Evolutionary conservation across 2,329 filamentous ascomycete genomes (phyloP).

Genomic region (Teratosphaeria nubilosa): DNA sequence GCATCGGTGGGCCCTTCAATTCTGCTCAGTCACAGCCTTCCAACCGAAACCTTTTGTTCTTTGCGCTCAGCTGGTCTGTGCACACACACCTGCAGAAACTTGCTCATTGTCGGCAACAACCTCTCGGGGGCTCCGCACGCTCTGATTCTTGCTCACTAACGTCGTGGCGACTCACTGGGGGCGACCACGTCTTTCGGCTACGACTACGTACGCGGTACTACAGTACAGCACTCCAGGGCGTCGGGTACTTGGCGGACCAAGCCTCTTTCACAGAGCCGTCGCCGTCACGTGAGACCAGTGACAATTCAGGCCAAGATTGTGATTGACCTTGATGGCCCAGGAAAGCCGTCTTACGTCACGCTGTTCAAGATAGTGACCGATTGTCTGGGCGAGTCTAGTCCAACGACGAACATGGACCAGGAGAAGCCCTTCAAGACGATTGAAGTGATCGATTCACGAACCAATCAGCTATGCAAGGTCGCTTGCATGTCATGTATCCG

Average conservation of each 20-base stretch:
- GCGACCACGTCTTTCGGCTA: not conserved
- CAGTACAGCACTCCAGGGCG: not conserved
- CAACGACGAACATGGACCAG: constrained; percentile 10
- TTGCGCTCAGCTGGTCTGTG: not conserved
- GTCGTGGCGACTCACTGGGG: not conserved
- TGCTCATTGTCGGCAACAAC: not conserved
- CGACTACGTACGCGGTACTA: not conserved
- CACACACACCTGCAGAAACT: not conserved
- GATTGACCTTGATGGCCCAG: constrained; percentile 1
- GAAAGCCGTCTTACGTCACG: not conserved
- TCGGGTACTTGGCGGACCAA: not conserved
- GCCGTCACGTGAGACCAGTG: not conserved
- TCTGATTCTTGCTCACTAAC: not conserved
- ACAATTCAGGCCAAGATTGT: not conserved
- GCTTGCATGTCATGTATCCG: constrained; percentile 28
- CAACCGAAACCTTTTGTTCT: not conserved
- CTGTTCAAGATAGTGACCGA: not conserved
- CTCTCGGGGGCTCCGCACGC: not conserved
- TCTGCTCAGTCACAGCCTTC: not conserved
- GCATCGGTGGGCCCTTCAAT: not conserved
- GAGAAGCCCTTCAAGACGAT: constrained; percentile 28
- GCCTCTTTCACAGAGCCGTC: not conserved
- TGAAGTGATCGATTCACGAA: constrained; percentile 23
- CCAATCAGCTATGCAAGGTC: constrained; percentile 24
- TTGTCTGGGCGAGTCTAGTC: not conserved